Evolutionary conservation across 441 rosid species (phyloP), one percentile per base, ranked within the genome.

Genomic region (Eruca vesicaria): DNA sequence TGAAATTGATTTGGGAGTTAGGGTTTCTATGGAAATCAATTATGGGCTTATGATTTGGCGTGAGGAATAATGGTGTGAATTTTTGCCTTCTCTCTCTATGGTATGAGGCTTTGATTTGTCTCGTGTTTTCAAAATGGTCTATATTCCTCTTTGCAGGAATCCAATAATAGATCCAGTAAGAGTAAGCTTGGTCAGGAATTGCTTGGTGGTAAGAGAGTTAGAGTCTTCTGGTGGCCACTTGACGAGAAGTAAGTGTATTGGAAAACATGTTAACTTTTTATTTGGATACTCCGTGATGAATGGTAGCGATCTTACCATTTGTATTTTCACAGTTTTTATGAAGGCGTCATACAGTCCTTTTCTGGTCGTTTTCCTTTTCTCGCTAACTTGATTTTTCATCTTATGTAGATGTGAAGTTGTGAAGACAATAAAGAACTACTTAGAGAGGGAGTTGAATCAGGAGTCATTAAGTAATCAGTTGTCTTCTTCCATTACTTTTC

Each of bases 191-290:
- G 81, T 71, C 80, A 84, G 77, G 81, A 77, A 75, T 32, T 91
- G 82, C n/a, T n/a, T n/a, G 66, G 86, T 72, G 94, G 92, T 68
- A 77, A 75, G 60, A 90, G 36, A 76, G 76, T 94, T 68, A 88
- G 79, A 65, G 87, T n/a, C n/a, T n/a, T 94, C 63, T 94, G 93
- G 94, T 94, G 98, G 97, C 98, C 96, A 28, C 9, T 75, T 61
- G 98, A 94, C 72, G 63, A 71, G 68, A 75, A 0, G 97, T 94
- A 89, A 81, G 89, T 70, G 43, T 38, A 63, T 20, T 7, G 33
- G 31, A 18, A 56, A 58, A 50, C 31, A 12, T n/a, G 35, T 59
- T 31, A 63, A 33, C 69, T 20, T 33, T 18, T 9, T n/a, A 43
- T 41, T 31, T 57, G 23, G 65, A 26, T 70, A 63, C n/a, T 28